phyloP scores from a whole-genome alignment of 371 early-diverging fungal genomes.

The Mucor irregularis region DNA sequence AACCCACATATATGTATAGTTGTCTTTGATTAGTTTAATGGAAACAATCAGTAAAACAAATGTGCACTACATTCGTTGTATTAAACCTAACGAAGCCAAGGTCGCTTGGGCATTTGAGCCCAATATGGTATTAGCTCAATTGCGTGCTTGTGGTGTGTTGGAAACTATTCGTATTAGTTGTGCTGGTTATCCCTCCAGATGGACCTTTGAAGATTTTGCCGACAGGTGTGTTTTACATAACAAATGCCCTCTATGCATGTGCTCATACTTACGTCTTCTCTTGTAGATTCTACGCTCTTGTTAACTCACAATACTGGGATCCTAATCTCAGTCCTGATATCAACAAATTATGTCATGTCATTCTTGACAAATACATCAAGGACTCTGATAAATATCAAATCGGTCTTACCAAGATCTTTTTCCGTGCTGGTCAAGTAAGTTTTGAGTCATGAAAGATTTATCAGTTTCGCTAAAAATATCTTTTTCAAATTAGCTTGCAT shows the following conservation, averaged over 20 bases:
- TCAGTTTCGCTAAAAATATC: no score
- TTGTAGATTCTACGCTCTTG: slow-evolving; percentile 78
- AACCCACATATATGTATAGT: slow-evolving; percentile 37
- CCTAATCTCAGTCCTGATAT: slow-evolving; percentile 51
- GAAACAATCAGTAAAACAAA: slow-evolving; percentile 91
- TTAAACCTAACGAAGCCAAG: slow-evolving; percentile 96
- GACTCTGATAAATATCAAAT: slow-evolving; percentile 91
- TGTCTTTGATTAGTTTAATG: slow-evolving; percentile 90
- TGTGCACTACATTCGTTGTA: slow-evolving; percentile 97
- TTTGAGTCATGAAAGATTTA: no score
- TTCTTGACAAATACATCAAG: slow-evolving; percentile 70
- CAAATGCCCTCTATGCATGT: no score
- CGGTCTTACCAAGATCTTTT: slow-evolving; percentile 98
- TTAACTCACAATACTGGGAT: slow-evolving; percentile 73
- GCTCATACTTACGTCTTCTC: background rate
- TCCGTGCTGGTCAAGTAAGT: slow-evolving; percentile 90
- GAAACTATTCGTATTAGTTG: slow-evolving; percentile 99
- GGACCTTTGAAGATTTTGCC: slow-evolving; percentile 92
- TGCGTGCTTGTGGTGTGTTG: slow-evolving; percentile 99
- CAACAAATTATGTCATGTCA: slow-evolving; percentile 57
- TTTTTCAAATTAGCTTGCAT: slow-evolving; percentile 63
- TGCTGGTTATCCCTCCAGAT: slow-evolving; percentile 97
- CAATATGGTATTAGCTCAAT: slow-evolving; percentile 91
- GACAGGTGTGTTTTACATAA: slow-evolving; percentile 56
- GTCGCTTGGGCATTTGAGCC: slow-evolving; percentile 89